Base-by-base conservation (phyloP, 2,329 filamentous ascomycete genomes). In the Cladosporium austrohemisphaericum region DNA sequence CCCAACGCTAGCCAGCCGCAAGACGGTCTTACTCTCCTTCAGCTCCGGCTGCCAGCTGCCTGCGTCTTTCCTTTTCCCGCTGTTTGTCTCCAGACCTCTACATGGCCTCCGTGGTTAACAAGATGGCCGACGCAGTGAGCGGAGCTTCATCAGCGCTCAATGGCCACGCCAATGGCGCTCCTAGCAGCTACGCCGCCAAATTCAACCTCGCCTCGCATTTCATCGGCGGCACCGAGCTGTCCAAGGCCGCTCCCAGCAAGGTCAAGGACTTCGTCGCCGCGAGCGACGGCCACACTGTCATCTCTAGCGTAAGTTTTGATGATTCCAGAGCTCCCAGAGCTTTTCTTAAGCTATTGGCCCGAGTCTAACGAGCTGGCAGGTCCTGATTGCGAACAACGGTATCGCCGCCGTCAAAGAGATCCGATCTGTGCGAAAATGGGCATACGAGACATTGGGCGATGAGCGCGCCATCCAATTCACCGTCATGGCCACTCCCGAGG, bases 351-450 rank as follows among this genome's bases (percentile, higher is more conserved):
- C 31, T 40, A n/a, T 14, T 16, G 40, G 26, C 31, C 32, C 41
- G 32, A 52, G 5, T 50, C 48, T 49, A 23, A 49, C 46, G 50
- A 25, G 49, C 7, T 60, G 16, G 41, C 65, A 97, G 92, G 90
- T 97, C 48, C 80, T 98, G 57, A 98, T 98, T 72, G 93, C 93
- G 69, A 98, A 98, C 79, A 98, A 98, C 76, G 93, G 93, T 80
- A 98, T 98, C 71, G 93, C 93, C 44, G 93, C 93, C 67, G 93
- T 98, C 71, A 98, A 98, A 75, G 93, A 98, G 74, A 98, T 98
- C 69, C 85, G 93, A 71, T 97, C 92, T 52, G 92, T 98, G 67
- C 87, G 93, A 72, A 98, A 97, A 91, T 98, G 93, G 93, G 93
- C 93, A 54, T 98, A 98, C 83, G 93, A 98, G 76, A 95, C 88